These are phyloP conservation scores for Trametes pubescens DNA, from an alignment of 1,284 basidiomycete genomes.

Conservation along the genomic window DNA sequence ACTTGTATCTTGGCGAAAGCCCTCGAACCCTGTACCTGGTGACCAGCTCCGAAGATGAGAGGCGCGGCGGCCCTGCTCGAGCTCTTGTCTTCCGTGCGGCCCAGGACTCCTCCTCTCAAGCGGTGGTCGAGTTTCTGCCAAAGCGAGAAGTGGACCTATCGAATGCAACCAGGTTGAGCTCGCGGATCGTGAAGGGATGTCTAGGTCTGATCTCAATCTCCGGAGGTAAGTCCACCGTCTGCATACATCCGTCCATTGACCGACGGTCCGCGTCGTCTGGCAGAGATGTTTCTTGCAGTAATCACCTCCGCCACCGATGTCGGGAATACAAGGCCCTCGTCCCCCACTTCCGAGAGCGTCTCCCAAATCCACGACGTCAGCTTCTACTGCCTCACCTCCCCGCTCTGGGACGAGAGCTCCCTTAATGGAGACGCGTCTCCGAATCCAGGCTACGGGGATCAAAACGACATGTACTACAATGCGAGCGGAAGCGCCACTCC, in stretches of 20 bases:
- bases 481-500: slow-evolving; percentile 42
- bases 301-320: slow-evolving; percentile 80
- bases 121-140: slow-evolving; percentile 85
- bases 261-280: not conserved
- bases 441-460: slow-evolving; percentile 54
- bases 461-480: slow-evolving; percentile 54
- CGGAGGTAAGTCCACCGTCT: slow-evolving; percentile 55
- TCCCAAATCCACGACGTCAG: slow-evolving; percentile 81
- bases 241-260: not conserved
- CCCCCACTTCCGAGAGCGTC: slow-evolving; percentile 63
- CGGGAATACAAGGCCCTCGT: slow-evolving; percentile 78
- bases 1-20: slow-evolving; percentile 71
- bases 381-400: slow-evolving; percentile 78
- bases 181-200: slow-evolving; percentile 79
- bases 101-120: slow-evolving; percentile 63
- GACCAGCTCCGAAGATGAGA: slow-evolving; percentile 72
- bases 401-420: slow-evolving; percentile 74
- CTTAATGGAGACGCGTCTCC: slow-evolving; percentile 56
- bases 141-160: slow-evolving; percentile 75
- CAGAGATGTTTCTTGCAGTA: slow-evolving; percentile 84
- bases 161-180: slow-evolving; percentile 68
- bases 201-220: slow-evolving; percentile 79
- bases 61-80: slow-evolving; percentile 61
- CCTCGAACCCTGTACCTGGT: slow-evolving; percentile 78
- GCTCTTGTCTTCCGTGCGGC: slow-evolving; percentile 77